Evolutionary conservation across 1,284 basidiomycete species (phyloP).

Genomic region (Microbotryomycetes sp.): DNA sequence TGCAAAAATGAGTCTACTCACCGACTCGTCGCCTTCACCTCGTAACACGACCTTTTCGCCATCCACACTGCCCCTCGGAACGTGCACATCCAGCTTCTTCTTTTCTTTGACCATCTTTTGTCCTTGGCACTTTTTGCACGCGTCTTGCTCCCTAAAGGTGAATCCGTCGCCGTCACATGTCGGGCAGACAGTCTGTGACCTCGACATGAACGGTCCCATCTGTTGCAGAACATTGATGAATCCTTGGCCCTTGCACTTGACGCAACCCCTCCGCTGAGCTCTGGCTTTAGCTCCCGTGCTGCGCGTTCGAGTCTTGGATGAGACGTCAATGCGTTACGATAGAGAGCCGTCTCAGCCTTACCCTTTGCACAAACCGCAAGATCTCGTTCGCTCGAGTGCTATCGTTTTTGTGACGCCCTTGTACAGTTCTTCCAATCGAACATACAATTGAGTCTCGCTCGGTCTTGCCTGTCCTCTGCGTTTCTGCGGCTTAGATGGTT

Average conservation of each 20-base stretch:
- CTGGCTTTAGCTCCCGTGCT: constrained; percentile 73
- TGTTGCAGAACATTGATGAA: constrained; percentile 48
- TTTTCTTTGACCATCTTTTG: constrained; percentile 76
- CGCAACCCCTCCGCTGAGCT: constrained; percentile 72
- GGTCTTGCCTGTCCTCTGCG: constrained; percentile 44
- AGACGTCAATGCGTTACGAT: too few species aligned
- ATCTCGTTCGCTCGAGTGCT: constrained; percentile 75
- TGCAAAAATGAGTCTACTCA: constrained; percentile 40
- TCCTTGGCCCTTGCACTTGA: constrained; percentile 75
- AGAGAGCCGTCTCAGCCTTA: constrained; percentile 38
- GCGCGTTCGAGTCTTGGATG: constrained; percentile 18
- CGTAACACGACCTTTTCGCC: constrained; percentile 76
- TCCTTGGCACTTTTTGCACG: constrained; percentile 96
- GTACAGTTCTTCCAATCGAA: constrained; percentile 87
- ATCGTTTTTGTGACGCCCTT: constrained; percentile 84
- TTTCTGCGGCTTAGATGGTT: constrained; percentile 39
- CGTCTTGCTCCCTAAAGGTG: constrained; percentile 79
- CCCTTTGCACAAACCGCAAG: constrained; percentile 77
- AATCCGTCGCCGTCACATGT: constrained; percentile 74
- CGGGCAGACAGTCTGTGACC: constrained; percentile 54
- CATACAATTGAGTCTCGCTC: constrained; percentile 62
- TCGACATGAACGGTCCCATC: constrained; percentile 41
- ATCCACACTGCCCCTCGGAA: constrained; percentile 83
- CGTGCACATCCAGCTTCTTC: constrained; percentile 72
- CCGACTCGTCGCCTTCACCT: constrained; percentile 85